Evolutionary conservation across 192 early-diverging fungal genomes (phyloP).

Genomic region (Coemansia sp.): DNA sequence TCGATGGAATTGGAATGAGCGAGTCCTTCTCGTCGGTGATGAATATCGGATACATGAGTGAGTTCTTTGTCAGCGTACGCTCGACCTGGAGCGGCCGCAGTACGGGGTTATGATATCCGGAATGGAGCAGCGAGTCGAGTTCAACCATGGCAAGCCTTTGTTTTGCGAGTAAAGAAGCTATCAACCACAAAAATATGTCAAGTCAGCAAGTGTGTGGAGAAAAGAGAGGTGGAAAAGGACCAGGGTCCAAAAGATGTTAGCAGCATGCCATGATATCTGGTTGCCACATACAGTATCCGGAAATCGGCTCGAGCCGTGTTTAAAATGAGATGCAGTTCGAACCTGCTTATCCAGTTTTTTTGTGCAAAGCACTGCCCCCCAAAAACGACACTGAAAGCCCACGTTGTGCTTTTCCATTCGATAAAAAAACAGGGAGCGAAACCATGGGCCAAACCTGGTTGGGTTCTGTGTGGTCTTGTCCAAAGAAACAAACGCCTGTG

Average conservation of each 20-base stretch:
- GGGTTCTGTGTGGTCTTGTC: no score
- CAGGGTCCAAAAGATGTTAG: no score
- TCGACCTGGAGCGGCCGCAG: slow-evolving; percentile 84
- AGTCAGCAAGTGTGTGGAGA: background rate
- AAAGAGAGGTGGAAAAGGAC: background rate
- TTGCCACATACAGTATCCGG: no score
- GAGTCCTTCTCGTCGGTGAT: slow-evolving; percentile 78
- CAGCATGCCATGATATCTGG: no score
- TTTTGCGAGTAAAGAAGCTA: background rate
- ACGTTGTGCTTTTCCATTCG: background rate
- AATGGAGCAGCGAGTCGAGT: slow-evolving; percentile 76
- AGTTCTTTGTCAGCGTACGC: slow-evolving; percentile 62
- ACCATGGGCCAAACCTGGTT: no score
- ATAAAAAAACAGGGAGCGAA: background rate
- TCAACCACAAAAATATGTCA: background rate
- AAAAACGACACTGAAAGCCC: no score
- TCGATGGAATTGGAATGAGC: slow-evolving; percentile 72
- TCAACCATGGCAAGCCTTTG: slow-evolving; percentile 34
- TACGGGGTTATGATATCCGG: slow-evolving; percentile 81
- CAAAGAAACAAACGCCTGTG: background rate
- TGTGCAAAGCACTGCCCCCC: no score
- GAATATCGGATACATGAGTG: slow-evolving; percentile 94
- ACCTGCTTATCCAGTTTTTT: no score
- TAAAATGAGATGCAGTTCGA: no score
- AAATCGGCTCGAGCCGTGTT: no score